These are phyloP conservation scores for Tetracentron sinense DNA, from an alignment of 164 flowering plant genomes.

Conservation along the genomic window DNA sequence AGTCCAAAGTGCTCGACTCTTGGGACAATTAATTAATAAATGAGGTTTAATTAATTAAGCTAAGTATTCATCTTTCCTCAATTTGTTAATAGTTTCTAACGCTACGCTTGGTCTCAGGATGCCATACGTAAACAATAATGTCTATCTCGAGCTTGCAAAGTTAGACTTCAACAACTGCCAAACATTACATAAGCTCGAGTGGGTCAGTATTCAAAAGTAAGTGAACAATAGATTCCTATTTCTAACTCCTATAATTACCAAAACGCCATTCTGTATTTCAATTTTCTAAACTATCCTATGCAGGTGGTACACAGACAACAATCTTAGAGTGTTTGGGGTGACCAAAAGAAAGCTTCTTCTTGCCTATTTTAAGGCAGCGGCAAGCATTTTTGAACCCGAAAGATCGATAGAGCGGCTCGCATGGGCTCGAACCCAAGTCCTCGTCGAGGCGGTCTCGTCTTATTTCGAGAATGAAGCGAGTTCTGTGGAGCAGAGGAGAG, in stretches of 20 bases:
- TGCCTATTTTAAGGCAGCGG: slow-evolving; percentile 49
- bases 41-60: no score
- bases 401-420: slow-evolving; percentile 46
- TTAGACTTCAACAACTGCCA: slow-evolving; percentile 78
- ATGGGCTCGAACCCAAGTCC: slow-evolving; percentile 50
- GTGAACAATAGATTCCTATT: background rate
- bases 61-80: no score
- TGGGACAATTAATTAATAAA: no score
- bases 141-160: slow-evolving; percentile 73
- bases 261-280: background rate
- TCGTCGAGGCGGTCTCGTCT: slow-evolving; percentile 32
- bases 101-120: no score
- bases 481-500: slow-evolving; percentile 22
- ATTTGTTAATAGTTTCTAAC: no score
- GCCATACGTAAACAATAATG: slow-evolving; percentile 64
- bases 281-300: background rate
- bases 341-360: slow-evolving; percentile 30
- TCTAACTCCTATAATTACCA: background rate
- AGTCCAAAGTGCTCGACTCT: no score
- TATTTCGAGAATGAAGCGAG: slow-evolving; percentile 17
- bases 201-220: slow-evolving; percentile 45
- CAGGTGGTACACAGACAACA: slow-evolving; percentile 59
- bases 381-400: slow-evolving; percentile 59
- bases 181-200: slow-evolving; percentile 46
- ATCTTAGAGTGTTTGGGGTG: slow-evolving; percentile 36